Percentiles rank a stretch among this genome's conserved stretches.
These are phyloP conservation scores for Myxozyma udenii DNA, from an alignment of 805 yeast species.

Conservation along the genomic window DNA sequence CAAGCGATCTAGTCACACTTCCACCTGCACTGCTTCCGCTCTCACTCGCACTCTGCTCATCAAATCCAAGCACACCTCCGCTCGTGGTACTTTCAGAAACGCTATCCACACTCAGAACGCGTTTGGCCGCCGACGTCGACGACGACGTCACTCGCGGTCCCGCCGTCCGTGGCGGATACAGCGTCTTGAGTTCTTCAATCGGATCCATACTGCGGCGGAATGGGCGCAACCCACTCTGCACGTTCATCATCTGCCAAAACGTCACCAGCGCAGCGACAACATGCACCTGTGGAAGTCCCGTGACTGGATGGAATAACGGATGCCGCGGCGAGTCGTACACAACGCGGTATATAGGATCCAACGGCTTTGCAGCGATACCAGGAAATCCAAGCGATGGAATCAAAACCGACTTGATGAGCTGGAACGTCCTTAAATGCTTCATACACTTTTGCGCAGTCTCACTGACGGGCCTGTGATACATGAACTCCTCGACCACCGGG, in stretches of 20 bases:
- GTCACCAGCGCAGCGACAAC: slow-evolving; percentile 27
- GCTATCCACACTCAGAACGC: no score
- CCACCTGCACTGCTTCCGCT: no score
- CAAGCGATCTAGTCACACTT: no score
- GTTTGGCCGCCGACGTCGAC: background rate
- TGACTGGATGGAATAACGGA: slow-evolving; percentile 19
- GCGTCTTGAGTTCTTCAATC: slow-evolving; percentile 12
- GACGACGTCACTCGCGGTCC: background rate
- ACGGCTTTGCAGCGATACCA: slow-evolving; percentile 23
- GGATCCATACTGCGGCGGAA: slow-evolving; percentile 22
- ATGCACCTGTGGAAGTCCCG: slow-evolving; percentile 24
- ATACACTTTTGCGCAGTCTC: background rate
- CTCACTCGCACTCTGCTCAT: no score
- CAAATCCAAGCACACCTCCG: background rate
- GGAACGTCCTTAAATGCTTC: background rate
- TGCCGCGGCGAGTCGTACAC: slow-evolving; percentile 29
- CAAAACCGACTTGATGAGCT: slow-evolving; percentile 19
- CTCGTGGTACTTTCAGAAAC: background rate
- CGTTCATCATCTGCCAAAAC: slow-evolving; percentile 30
- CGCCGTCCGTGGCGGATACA: slow-evolving; percentile 3
- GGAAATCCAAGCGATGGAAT: slow-evolving; percentile 29
- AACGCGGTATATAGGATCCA: slow-evolving; percentile 27
- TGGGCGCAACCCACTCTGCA: slow-evolving; percentile 20
- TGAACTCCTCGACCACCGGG: slow-evolving; percentile 12
- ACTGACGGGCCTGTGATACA: slow-evolving; percentile 10